Conservation (phyloP, 306 rosid species). For the Hylodesmum podocarpum region DNA sequence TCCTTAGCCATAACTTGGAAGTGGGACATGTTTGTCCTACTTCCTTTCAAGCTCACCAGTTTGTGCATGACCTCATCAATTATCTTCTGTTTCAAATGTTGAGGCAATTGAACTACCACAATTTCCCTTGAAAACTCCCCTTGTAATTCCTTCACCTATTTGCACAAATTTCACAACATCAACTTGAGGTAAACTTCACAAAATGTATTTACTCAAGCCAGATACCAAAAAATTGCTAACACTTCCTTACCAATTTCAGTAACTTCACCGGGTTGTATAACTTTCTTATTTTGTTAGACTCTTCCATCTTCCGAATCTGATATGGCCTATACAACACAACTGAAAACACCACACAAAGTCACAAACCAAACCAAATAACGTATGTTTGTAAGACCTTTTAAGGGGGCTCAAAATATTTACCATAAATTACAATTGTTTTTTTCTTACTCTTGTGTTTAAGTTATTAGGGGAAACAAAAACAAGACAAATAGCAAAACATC, state of each 20-base stretch:
- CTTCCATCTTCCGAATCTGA: constrained; percentile 92
- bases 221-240: neutral
- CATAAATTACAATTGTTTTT: constrained; percentile 3
- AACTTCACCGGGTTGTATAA: constrained; percentile 69
- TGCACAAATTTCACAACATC: constrained; percentile 24
- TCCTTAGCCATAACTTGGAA: constrained; percentile 43
- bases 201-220: constrained; percentile 12
- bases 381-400: neutral
- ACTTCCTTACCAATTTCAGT: constrained; percentile 68
- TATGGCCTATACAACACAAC: constrained; percentile 77
- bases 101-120: constrained; percentile 54
- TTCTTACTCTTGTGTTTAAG: neutral
- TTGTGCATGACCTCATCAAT: constrained; percentile 62
- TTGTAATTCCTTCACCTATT: constrained; percentile 66
- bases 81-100: constrained; percentile 67
- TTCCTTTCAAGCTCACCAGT: constrained; percentile 56
- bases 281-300: constrained; percentile 67
- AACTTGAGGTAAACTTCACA: constrained; percentile 20
- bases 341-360: constrained; percentile 37
- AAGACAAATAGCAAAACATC: neutral
- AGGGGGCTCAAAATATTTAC: neutral
- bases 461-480: neutral
- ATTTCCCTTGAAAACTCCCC: constrained; percentile 55
- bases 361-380: constrained; percentile 5
- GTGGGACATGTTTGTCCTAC: constrained; percentile 27